Percentiles rank a stretch among this genome's conserved stretches.
Evolutionary conservation across 176 grass and related monocot genomes (phyloP).

Genomic region (Aechmea fasciata): DNA sequence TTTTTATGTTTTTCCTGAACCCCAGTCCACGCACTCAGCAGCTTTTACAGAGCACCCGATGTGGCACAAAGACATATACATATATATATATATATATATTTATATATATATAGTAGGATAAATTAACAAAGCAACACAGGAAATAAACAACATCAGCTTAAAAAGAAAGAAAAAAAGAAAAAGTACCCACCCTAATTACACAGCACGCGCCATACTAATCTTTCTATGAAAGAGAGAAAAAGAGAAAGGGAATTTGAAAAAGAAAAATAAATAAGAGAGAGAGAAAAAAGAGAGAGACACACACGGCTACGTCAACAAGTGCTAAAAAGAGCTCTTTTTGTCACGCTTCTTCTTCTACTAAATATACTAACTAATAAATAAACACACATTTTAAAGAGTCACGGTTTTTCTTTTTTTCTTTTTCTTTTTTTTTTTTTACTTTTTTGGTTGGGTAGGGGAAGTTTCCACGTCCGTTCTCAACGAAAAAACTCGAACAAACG

Average conservation of each 20-base stretch:
- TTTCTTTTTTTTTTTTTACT: not conserved
- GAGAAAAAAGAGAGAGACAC: not conserved
- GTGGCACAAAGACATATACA: no score
- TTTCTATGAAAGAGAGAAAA: no score
- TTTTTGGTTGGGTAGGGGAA: constrained; percentile 11
- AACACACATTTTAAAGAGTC: constrained; percentile 13
- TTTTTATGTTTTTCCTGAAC: no score
- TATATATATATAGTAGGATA: no score
- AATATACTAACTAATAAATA: no score
- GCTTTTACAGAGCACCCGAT: not conserved
- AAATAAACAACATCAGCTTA: no score
- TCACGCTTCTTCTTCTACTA: constrained; percentile 30
- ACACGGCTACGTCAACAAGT: not conserved
- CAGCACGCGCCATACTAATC: no score
- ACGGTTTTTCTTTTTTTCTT: not conserved
- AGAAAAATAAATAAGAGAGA: not conserved
- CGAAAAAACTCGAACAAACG: constrained; percentile 1
- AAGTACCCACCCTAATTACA: no score
- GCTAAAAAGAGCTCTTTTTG: constrained; percentile 12
- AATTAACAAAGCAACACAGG: no score
- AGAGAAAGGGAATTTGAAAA: not conserved
- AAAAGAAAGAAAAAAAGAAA: no score
- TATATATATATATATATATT: no score
- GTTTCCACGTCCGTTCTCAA: constrained; percentile 24
- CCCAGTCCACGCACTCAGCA: not conserved